phyloP scores from a whole-genome alignment of 2,329 filamentous ascomycete species.

The Aspergillus transmontanensis region DNA sequence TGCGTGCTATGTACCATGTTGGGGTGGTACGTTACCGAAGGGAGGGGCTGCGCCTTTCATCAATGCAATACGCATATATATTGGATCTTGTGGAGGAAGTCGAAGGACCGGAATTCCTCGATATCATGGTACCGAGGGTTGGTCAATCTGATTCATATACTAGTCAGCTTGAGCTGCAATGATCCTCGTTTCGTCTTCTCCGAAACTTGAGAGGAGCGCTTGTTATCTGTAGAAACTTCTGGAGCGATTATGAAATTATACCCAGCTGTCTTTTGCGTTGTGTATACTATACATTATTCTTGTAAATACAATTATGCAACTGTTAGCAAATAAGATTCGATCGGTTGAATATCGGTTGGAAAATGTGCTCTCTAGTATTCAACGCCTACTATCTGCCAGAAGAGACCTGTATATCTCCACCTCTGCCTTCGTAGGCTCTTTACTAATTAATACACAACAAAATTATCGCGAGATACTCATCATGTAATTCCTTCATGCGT shows the following conservation, averaged over 20 bases:
- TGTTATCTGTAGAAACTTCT: not conserved
- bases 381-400: not conserved
- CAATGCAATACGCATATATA: slow-evolving; percentile 46
- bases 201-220: not conserved
- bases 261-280: not conserved
- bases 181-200: not conserved
- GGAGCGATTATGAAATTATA: not conserved
- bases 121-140: slow-evolving; percentile 27
- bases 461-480: slow-evolving; percentile 1
- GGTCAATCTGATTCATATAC: slow-evolving; percentile 9
- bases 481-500: slow-evolving; percentile 13
- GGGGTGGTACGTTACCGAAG: slow-evolving; percentile 50
- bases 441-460: not conserved
- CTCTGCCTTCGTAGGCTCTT: not conserved
- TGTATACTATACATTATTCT: not conserved
- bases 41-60: slow-evolving; percentile 37
- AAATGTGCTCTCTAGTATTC: not conserved
- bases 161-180: not conserved
- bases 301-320: not conserved
- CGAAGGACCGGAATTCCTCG: slow-evolving; percentile 48
- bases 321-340: not conserved
- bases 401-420: not conserved
- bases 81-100: slow-evolving; percentile 44
- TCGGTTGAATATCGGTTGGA: not conserved
- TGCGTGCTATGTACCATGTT: slow-evolving; percentile 53